Evolutionary conservation across 768 basidiomycete genomes (phyloP).

Genomic region (Tulasnella sp.): DNA sequence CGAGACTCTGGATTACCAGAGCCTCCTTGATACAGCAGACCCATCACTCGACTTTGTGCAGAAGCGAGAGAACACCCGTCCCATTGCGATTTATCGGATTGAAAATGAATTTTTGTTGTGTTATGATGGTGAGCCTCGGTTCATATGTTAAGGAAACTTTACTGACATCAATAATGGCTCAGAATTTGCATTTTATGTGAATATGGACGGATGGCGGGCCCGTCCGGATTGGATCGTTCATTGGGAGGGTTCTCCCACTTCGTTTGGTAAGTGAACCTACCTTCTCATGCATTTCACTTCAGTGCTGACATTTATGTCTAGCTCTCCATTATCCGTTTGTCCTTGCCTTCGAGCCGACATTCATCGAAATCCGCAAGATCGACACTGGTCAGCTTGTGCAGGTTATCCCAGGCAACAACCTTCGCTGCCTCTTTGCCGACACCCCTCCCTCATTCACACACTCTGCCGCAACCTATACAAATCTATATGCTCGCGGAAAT

Average conservation of each 20-base stretch:
- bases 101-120: constrained; percentile 96
- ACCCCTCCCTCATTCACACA: constrained; percentile 80
- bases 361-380: constrained; percentile 95
- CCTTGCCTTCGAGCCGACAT: constrained; percentile 93
- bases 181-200: constrained; percentile 99
- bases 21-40: constrained; percentile 90
- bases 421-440: constrained; percentile 91
- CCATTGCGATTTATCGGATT: constrained; percentile 96
- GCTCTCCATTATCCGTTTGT: constrained; percentile 97
- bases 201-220: constrained; percentile 92
- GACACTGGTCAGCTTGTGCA: constrained; percentile 90
- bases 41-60: constrained; percentile 90
- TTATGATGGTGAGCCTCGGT: constrained; percentile 78
- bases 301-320: constrained; percentile 44
- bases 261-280: constrained; percentile 74
- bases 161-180: constrained; percentile 32
- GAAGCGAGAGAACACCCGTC: constrained; percentile 82
- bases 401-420: constrained; percentile 91
- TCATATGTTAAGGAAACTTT: constrained; percentile 10
- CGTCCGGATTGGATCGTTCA: constrained; percentile 91
- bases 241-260: constrained; percentile 94
- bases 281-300: neutral
- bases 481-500: constrained; percentile 22
- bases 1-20: constrained; percentile 95
- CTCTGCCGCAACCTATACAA: constrained; percentile 25